phyloP scores from a whole-genome alignment of 352 stramenopile genomes.

The Pythium plurisporium region DNA sequence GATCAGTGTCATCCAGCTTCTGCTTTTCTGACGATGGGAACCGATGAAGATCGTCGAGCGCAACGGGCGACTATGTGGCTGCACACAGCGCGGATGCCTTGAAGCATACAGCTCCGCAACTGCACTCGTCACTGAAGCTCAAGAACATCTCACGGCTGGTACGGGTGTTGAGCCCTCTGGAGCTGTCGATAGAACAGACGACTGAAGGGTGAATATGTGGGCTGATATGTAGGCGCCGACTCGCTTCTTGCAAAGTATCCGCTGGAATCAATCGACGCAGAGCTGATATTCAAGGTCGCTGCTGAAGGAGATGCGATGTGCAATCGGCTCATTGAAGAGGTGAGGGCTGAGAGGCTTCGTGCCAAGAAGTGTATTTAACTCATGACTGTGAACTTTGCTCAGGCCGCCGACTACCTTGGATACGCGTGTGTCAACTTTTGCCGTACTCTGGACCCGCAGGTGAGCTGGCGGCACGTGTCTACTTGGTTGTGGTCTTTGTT shows the following conservation, averaged over 20 bases:
- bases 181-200: background rate
- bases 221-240: constrained; percentile 28
- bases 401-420: constrained; percentile 78
- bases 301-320: constrained; percentile 63
- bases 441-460: constrained; percentile 69
- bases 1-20: no score
- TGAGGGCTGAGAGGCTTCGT: constrained; percentile 7
- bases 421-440: constrained; percentile 81
- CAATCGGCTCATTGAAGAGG: constrained; percentile 64
- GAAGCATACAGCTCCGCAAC: constrained; percentile 75
- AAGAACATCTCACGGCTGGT: constrained; percentile 62
- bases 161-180: no score
- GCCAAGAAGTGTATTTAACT: background rate
- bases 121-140: constrained; percentile 56
- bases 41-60: constrained; percentile 67
- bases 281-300: constrained; percentile 70
- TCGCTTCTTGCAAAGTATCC: constrained; percentile 43
- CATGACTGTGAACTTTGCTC: background rate
- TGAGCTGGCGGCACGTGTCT: no score
- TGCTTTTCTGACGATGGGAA: background rate
- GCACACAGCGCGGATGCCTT: constrained; percentile 68
- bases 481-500: background rate
- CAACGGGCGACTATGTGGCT: constrained; percentile 70
- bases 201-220: background rate
- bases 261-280: constrained; percentile 51